These are phyloP conservation scores for Diplotaxis tenuifolia DNA, from an alignment of 345 rosid genomes.

Conservation along the genomic window DNA sequence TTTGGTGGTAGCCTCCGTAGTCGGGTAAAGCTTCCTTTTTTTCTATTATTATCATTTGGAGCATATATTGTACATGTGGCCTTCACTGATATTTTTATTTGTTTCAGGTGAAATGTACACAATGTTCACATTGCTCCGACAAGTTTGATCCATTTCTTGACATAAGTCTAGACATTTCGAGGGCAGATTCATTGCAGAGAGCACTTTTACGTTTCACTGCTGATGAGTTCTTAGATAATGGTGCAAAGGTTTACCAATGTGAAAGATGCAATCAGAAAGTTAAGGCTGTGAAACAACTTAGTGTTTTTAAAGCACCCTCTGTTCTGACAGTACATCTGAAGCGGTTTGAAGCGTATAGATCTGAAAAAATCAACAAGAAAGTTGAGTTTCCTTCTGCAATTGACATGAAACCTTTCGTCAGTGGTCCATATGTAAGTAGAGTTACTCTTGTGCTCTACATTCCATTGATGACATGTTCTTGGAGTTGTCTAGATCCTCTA, in stretches of 20 bases:
- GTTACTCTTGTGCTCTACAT: not conserved
- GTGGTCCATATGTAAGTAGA: constrained; percentile 74
- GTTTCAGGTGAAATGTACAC: constrained; percentile 73
- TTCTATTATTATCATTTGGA: not conserved
- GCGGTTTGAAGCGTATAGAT: constrained; percentile 76
- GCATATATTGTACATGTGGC: not conserved
- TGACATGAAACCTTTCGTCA: constrained; percentile 82
- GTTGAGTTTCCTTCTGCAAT: constrained; percentile 59
- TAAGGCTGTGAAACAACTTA: constrained; percentile 76
- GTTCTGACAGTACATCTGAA: constrained; percentile 83
- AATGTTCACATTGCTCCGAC: constrained; percentile 78
- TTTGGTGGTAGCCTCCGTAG: constrained; percentile 94
- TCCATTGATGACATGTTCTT: not conserved
- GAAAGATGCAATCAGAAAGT: constrained; percentile 88
- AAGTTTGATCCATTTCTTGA: constrained; percentile 88
- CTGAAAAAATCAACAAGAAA: constrained; percentile 75
- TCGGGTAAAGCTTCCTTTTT: constrained; percentile 50
- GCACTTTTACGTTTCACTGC: constrained; percentile 78
- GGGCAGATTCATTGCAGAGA: constrained; percentile 69
- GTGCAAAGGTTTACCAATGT: constrained; percentile 86
- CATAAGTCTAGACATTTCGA: constrained; percentile 81
- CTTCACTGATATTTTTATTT: not conserved
- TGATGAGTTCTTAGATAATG: constrained; percentile 78
- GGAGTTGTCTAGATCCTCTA: not conserved
- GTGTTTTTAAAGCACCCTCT: constrained; percentile 80